Evolutionary conservation across 2,329 filamentous ascomycete species (phyloP).

Genomic region (Rhynchosporium secalis): DNA sequence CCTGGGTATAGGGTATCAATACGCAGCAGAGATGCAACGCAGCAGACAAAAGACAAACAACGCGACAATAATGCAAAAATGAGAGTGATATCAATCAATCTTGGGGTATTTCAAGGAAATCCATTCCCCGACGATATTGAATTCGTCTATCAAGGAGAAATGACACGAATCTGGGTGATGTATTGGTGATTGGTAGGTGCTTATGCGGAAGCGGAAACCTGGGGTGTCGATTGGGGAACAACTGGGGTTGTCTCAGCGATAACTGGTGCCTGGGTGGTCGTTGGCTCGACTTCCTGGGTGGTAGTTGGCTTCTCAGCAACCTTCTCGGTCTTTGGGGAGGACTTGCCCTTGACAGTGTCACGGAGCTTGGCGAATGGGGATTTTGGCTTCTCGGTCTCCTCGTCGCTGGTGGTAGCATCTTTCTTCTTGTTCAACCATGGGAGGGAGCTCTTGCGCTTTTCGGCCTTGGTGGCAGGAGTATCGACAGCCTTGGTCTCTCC

Average conservation of each 20-base stretch:
- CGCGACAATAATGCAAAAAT: constrained; percentile 39
- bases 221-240: constrained; percentile 30
- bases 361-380: constrained; percentile 42
- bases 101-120: constrained; percentile 43
- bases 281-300: constrained; percentile 38
- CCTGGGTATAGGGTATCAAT: constrained; percentile 45
- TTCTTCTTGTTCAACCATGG: constrained; percentile 66
- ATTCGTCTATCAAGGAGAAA: constrained; percentile 30
- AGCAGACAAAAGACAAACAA: constrained; percentile 32
- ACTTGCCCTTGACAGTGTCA: constrained; percentile 41
- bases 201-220: constrained; percentile 40
- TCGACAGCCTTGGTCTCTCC: constrained; percentile 44
- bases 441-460: constrained; percentile 63
- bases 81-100: constrained; percentile 43
- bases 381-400: constrained; percentile 46
- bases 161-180: constrained; percentile 18
- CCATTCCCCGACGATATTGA: constrained; percentile 39
- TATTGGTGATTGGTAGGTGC: constrained; percentile 10
- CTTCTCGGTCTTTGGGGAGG: constrained; percentile 45
- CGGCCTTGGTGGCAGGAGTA: constrained; percentile 42
- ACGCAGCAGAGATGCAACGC: constrained; percentile 39
- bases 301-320: constrained; percentile 49
- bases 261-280: constrained; percentile 27
- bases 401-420: constrained; percentile 40
- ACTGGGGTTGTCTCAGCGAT: constrained; percentile 26